Base-by-base conservation (phyloP, 2,329 filamentous ascomycete species). In the Lecanicillium sp. region DNA sequence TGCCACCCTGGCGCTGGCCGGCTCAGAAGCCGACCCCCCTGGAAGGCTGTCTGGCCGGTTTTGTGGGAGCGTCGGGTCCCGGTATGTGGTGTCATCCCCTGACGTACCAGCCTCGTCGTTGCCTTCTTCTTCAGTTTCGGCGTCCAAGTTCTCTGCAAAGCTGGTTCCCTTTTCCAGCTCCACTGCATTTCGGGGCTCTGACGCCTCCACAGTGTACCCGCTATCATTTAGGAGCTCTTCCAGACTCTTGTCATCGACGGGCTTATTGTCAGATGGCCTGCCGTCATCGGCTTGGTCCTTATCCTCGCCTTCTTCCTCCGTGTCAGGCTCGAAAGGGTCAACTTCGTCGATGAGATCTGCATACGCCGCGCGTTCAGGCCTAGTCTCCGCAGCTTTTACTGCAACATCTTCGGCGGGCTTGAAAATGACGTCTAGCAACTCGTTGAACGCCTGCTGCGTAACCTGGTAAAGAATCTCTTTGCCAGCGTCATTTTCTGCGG, bases 391-490 rank as follows among this genome's bases (percentile, higher is more conserved):
- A 10, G 83, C 83, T 47, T 81, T 75, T 51, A 93, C 68, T 2
- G 89, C 83, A 15, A 87, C 64, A 53, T 90, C 83, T 64, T 97
- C 91, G 54, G 85, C 84, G 4, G 77, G 73, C 56, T 85, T 85
- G 70, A 98, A 98, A 0, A 98, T 74, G 1, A 83, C 77, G 60
- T 97, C 88, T 0, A 98, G 78, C 2, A 97, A 72, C 66, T 97
- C 90, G 59, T 97, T 96, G 68, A 95, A 88, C 0, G 89, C 66
- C 64, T 95, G 86, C 64, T 96, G 90, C 0, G 88, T 90, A 26
- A 94, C 83, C 62, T 95, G 87, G 60, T 95, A 96, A 1, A 97
- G 71, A 4, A 96, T 86, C 61, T 97, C 89, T 56, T 86, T 88
- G 30, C 88, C 89, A 5, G 88, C 83, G 62, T 95, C 90, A 51